phyloP scores from a whole-genome alignment of 805 yeast genomes.

The Wickerhamiella sorbophila region DNA sequence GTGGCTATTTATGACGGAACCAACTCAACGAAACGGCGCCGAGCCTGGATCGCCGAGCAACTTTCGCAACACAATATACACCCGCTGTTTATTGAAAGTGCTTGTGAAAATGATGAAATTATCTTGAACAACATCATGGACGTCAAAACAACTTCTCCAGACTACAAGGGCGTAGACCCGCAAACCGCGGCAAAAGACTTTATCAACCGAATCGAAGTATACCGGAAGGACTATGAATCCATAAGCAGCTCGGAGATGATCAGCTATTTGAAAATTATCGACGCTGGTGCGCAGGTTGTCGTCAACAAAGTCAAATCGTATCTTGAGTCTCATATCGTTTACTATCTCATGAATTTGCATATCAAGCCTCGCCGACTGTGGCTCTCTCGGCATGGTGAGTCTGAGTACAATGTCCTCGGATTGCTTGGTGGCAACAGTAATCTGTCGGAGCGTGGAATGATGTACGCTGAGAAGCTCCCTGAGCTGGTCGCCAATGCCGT shows the following conservation, averaged over 20 bases:
- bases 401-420: constrained; percentile 80
- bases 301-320: constrained; percentile 80
- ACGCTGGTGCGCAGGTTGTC: constrained; percentile 77
- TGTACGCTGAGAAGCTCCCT: constrained; percentile 72
- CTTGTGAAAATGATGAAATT: constrained; percentile 71
- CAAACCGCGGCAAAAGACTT: constrained; percentile 64
- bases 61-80: constrained; percentile 39
- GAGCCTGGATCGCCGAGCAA: constrained; percentile 42
- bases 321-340: constrained; percentile 82
- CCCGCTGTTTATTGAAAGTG: constrained; percentile 85
- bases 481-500: constrained; percentile 52
- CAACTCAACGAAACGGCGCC: constrained; percentile 62
- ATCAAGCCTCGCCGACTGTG: constrained; percentile 85
- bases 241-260: constrained; percentile 37
- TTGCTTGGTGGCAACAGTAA: constrained; percentile 93
- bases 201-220: constrained; percentile 53
- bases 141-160: constrained; percentile 78
- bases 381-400: constrained; percentile 93
- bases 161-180: constrained; percentile 52
- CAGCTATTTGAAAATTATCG: constrained; percentile 76
- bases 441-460: constrained; percentile 67
- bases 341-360: constrained; percentile 90
- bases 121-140: constrained; percentile 70
- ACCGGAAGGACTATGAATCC: constrained; percentile 65
- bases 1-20: constrained; percentile 95